A percentile compares a stretch with the other conserved stretches of the same genome.
These are phyloP conservation scores for Microdochium trichocladiopsis DNA, from an alignment of 2,329 filamentous ascomycete species.

Conservation along the genomic window DNA sequence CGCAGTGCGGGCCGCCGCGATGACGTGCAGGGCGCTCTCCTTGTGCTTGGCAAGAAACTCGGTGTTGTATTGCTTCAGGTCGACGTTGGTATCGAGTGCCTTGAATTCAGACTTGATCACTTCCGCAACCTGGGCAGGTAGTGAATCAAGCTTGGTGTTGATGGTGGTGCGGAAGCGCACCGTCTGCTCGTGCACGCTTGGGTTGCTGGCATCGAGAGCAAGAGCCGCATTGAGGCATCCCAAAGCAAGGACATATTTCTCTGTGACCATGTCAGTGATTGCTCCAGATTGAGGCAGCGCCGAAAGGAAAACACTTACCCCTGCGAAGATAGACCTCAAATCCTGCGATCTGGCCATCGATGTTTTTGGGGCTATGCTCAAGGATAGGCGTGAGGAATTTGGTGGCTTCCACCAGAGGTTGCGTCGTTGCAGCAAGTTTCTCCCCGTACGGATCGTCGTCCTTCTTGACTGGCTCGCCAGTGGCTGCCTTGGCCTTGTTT, in stretches of 20 bases:
- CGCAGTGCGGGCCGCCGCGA: constrained; percentile 55
- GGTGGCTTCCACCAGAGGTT: constrained; percentile 79
- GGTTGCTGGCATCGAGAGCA: constrained; percentile 60
- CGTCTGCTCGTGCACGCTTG: constrained; percentile 69
- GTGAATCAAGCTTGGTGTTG: constrained; percentile 47
- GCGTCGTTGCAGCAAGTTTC: constrained; percentile 71
- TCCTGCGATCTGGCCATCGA: constrained; percentile 75
- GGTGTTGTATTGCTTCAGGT: constrained; percentile 59
- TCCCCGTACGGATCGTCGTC: constrained; percentile 82
- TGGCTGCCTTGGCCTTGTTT: constrained; percentile 62
- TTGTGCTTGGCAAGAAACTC: constrained; percentile 58
- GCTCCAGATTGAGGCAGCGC: background rate
- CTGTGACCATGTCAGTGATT: constrained; percentile 33
- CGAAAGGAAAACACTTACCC: constrained; percentile 46
- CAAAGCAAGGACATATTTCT: constrained; percentile 81
- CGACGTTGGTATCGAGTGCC: constrained; percentile 46
- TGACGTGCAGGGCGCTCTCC: constrained; percentile 52
- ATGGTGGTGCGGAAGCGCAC: constrained; percentile 61
- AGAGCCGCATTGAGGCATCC: constrained; percentile 74
- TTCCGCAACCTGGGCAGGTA: constrained; percentile 58
- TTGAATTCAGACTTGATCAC: constrained; percentile 65
- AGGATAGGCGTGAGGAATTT: constrained; percentile 80
- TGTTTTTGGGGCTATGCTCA: constrained; percentile 72
- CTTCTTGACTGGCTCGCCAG: constrained; percentile 71
- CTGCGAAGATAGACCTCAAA: constrained; percentile 85